Base-by-base conservation (phyloP, 2,329 filamentous ascomycete genomes). In the Calcarisporium arbuscula region DNA sequence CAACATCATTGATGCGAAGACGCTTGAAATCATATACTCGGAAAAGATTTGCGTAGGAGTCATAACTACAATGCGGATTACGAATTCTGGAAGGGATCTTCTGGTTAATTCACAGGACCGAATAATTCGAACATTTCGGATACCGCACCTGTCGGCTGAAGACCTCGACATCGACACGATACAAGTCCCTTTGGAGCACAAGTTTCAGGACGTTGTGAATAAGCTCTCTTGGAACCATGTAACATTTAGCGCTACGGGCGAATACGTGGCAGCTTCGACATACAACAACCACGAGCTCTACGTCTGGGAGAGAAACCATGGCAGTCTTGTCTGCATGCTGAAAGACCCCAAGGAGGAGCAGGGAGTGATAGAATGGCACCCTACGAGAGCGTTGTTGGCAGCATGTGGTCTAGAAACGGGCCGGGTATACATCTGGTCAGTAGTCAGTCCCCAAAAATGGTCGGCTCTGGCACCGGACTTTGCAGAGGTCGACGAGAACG, bases 271-370 rank as follows among this genome's bases (percentile, higher is more conserved):
- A 17, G 92, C 94, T 1, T 94, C 88, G 18, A 96, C 92, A 3
- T 95, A 88, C 59, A 96, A 96, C 70, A 98, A 98, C 53, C 89
- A 95, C 50, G 90, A 98, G 60, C 85, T 98, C 44, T 96, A 96
- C 61, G 89, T 96, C 19, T 96, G 90, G 92, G 92, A 98, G 62
- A 80, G 92, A 35, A 84, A 82, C 36, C 87, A 94, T 51, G 92
- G 92, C 32, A 95, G 87, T 60, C 66, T 98, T 38, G 89, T 95
- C 34, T 94, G 94, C 59, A 98, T 98, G 67, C 72, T 98, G 25
- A 94, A 98, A 58, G 90, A 92, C 1, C 89, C 90, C 2, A 94
- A 94, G 52, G 92, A 98, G 62, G 94, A 98, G 60, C 79, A 96
- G 42, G 90, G 90, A 1, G 85, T 94, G 5, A 89, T 98, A 18